Evolutionary conservation across 2,329 filamentous ascomycete genomes (phyloP), one percentile per base, ranked within the genome.

Genomic region (Pseudogymnoascus sp.): DNA sequence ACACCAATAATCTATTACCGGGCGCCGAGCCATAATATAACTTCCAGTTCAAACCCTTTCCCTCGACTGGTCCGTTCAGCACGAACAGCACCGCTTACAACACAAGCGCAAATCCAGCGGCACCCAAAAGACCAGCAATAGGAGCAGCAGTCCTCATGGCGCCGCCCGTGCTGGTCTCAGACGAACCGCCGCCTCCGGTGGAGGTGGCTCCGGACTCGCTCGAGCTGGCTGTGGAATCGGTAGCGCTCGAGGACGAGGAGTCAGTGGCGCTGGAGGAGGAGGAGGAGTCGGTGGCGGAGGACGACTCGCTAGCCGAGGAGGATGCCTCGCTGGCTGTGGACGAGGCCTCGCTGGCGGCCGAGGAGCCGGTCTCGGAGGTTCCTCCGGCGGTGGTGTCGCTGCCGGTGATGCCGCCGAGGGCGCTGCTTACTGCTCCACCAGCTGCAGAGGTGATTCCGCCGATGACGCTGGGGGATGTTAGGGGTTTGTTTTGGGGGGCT

Each of bases 1-100:
- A 57, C n/a, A 33, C 26, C n/a, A 57, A 57, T 57, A 57, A 33
- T 57, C 47, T 57, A 57, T 57, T 57, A 57, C 47, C 47, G 47
- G 47, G 47, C 47, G 47, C 47, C 47, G 47, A 19, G 47, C 47
- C 44, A 50, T 31, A 57, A 57, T 33, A 57, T 33, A 57, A 57
- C 47, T 31, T 57, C 47, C 26, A 57, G n/a, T 31, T 19, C 19
- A 10, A 10, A 13, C 33, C 47, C 47, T 31, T 17, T 28, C 31
- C 44, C 44, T 17, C 1, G 21, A 50, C 21, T 28, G 13, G 21
- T n/a, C 21, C 23, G 7, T 28, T 5, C 47, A 3, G 9, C 3
- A 28, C 9, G 23, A 15, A 44, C 7, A 9, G 47, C 4, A 1
- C 19, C 47, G 47, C n/a, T 57, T 57, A 57, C 47, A 57, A 19